A percentile compares a stretch with the other conserved stretches of the same genome.
Evolutionary conservation across 2,329 filamentous ascomycete genomes (phyloP).

Genomic region (Periconia sp.): DNA sequence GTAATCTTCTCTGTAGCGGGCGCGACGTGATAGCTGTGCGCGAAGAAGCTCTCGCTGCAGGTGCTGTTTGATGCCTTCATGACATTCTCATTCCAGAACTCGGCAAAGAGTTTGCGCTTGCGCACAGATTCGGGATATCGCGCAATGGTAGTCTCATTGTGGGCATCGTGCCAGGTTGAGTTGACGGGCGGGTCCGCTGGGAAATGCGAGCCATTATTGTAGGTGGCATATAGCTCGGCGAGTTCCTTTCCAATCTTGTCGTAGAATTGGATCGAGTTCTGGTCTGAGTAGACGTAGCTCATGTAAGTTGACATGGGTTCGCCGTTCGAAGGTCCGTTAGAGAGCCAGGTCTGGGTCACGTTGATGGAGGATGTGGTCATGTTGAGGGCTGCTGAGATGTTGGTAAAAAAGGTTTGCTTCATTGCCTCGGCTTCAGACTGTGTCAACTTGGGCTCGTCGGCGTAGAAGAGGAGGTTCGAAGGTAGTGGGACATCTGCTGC

Average conservation of each 20-base stretch:
- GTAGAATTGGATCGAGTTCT: conserved; percentile 19
- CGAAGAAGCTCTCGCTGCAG: conserved; percentile 8
- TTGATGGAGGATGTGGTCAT: conserved; percentile 10
- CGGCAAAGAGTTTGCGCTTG: conserved; percentile 7
- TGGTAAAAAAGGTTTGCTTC: conserved; percentile 10
- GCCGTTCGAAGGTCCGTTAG: conserved; percentile 4
- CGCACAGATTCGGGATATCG: conserved; percentile 4
- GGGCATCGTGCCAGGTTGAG: conserved; percentile 13
- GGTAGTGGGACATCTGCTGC: conserved; percentile 4
- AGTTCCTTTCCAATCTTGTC: conserved; percentile 10
- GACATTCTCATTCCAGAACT: conserved; percentile 8
- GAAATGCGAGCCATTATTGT: conserved; percentile 13
- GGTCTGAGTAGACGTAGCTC: conserved; percentile 13
- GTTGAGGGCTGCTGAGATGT: conserved; percentile 8
- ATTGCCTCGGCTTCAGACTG: conserved; percentile 14
- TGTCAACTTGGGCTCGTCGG: conserved; percentile 6
- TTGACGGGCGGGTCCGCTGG: no score
- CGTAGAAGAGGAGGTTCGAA: conserved; percentile 6
- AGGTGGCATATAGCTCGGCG: no score
- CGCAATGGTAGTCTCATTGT: conserved; percentile 9
- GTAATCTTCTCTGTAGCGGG: conserved; percentile 6
- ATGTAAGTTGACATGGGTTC: conserved; percentile 7
- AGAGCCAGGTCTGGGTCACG: conserved; percentile 6
- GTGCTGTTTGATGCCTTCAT: conserved; percentile 3
- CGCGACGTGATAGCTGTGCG: conserved; percentile 9